These are phyloP conservation scores for Tricholomella constricta DNA, from an alignment of 768 basidiomycete genomes.

Conservation along the genomic window DNA sequence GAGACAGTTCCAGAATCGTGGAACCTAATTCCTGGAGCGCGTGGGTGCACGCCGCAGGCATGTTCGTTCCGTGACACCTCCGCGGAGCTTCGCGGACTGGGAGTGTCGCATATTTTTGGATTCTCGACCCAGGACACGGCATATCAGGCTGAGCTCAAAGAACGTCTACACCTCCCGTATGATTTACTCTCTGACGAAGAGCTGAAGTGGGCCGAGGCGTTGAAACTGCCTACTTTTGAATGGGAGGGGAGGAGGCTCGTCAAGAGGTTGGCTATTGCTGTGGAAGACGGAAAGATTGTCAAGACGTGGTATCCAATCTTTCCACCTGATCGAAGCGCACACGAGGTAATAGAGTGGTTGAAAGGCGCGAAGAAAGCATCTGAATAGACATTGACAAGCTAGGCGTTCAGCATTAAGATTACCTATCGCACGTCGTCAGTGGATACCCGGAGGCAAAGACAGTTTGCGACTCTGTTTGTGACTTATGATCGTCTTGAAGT, in stretches of 20 bases:
- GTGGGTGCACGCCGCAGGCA: constrained; percentile 25
- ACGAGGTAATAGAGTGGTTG: constrained; percentile 21
- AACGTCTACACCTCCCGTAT: constrained; percentile 22
- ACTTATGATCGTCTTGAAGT: no score
- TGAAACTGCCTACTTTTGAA: constrained; percentile 22
- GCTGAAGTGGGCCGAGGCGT: constrained; percentile 14
- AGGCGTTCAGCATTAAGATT: no score
- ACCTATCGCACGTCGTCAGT: no score
- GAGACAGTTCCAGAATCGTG: constrained; percentile 19
- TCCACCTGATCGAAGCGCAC: constrained; percentile 19
- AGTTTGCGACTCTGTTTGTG: no score
- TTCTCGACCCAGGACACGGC: constrained; percentile 22
- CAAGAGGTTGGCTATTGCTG: constrained; percentile 18
- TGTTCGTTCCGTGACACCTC: constrained; percentile 24
- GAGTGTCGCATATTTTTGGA: constrained; percentile 22
- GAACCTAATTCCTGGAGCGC: constrained; percentile 25
- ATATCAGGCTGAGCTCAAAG: constrained; percentile 23
- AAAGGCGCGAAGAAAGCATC: constrained; percentile 4
- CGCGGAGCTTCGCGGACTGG: constrained; percentile 17
- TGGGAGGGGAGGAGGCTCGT: constrained; percentile 20
- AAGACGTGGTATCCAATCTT: constrained; percentile 24
- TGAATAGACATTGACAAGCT: neutral
- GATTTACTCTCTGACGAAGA: constrained; percentile 21
- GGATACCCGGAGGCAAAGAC: no score
- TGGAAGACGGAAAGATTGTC: constrained; percentile 20